Conservation (phyloP, 2,329 filamentous ascomycete genomes). For the Aureobasidium subglaciale region DNA sequence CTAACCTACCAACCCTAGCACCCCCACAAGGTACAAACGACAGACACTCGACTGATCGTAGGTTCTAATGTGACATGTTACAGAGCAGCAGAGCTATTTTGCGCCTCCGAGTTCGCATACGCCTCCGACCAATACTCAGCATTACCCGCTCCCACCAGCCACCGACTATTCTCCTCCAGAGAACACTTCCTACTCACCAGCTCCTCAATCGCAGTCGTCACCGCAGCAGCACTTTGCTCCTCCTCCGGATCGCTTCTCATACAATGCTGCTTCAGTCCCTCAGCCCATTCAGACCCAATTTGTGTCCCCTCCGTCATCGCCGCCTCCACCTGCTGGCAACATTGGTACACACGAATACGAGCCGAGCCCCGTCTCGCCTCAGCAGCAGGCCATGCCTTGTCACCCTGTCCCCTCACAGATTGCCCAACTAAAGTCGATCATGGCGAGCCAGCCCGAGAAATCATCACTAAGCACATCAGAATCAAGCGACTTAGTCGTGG, state of each 20-base stretch:
- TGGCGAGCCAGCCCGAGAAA: conserved; percentile 13
- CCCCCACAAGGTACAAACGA: conserved; percentile 1
- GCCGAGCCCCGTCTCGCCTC: conserved; percentile 15
- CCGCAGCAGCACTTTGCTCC: conserved; percentile 16
- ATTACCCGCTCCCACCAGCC: conserved; percentile 8
- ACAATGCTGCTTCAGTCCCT: neutral
- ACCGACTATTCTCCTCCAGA: neutral
- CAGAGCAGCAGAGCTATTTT: conserved; percentile 15
- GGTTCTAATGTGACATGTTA: neutral
- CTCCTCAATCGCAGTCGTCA: conserved; percentile 10
- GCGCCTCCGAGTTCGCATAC: conserved; percentile 7
- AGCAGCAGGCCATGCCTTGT: conserved; percentile 27
- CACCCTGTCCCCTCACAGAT: conserved; percentile 31
- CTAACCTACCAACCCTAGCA: neutral
- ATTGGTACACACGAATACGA: neutral
- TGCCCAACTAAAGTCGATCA: conserved; percentile 27
- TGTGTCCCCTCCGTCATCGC: conserved; percentile 10
- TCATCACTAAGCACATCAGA: conserved; percentile 27
- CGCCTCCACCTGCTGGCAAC: conserved; percentile 7
- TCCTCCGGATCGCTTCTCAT: conserved; percentile 3
- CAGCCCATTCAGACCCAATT: conserved; percentile 6
- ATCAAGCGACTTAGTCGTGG: conserved; percentile 27
- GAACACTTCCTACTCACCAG: conserved; percentile 9
- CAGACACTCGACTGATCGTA: neutral
- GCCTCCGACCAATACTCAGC: conserved; percentile 1